Conservation (phyloP, 495 filamentous ascomycete species). For the Poronia punctata region DNA sequence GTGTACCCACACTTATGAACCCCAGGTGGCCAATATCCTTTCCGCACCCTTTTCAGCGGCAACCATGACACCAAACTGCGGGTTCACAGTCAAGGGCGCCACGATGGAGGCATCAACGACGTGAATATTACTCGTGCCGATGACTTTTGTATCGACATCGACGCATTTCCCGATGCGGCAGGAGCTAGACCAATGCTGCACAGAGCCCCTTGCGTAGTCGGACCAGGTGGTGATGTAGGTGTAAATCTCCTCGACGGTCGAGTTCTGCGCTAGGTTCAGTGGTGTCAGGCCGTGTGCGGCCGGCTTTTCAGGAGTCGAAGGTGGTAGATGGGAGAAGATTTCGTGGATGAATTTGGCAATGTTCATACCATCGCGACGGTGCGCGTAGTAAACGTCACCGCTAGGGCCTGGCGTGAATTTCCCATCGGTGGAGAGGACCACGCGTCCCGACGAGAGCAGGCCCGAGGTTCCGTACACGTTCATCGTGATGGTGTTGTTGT, state of each 20-base stretch:
- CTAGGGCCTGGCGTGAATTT: conserved; percentile 27
- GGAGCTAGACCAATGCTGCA: conserved; percentile 34
- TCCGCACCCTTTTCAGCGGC: conserved; percentile 33
- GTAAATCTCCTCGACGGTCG: conserved; percentile 27
- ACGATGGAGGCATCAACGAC: conserved; percentile 37
- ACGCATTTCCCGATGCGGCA: conserved; percentile 34
- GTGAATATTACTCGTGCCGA: conserved; percentile 29
- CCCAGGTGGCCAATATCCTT: conserved; percentile 24
- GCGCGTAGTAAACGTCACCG: conserved; percentile 27
- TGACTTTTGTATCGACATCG: conserved; percentile 26
- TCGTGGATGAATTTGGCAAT: conserved; percentile 35
- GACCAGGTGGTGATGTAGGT: conserved; percentile 32
- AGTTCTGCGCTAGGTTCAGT: conserved; percentile 26
- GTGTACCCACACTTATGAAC: no score
- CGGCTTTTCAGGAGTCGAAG: conserved; percentile 17
- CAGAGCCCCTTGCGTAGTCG: conserved; percentile 29
- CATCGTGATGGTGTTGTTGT: conserved; percentile 31
- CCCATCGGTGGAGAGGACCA: conserved; percentile 23
- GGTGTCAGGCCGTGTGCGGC: conserved; percentile 24
- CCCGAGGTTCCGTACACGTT: conserved; percentile 40
- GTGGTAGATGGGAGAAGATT: conserved; percentile 30
- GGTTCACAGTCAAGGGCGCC: conserved; percentile 32
- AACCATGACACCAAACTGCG: conserved; percentile 34
- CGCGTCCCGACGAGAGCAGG: conserved; percentile 28
- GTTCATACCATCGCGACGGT: conserved; percentile 29